These are phyloP conservation scores for Solanum hybrid DNA, from an alignment of 305 asterid genomes.

Conservation along the genomic window DNA sequence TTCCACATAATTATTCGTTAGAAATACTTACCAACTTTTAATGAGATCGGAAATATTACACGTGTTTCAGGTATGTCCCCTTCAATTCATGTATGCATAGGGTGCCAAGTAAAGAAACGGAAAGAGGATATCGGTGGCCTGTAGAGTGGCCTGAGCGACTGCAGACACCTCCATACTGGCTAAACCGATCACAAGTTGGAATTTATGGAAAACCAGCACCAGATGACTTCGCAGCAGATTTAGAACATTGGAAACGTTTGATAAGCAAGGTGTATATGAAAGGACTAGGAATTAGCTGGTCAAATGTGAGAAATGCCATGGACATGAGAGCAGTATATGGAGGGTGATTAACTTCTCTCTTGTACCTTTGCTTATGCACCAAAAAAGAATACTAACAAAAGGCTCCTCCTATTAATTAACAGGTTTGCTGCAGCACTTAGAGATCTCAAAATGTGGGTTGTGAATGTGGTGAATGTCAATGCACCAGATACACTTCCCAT, in stretches of 20 bases:
- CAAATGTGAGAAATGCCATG: slow-evolving; percentile 72
- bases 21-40: neutral
- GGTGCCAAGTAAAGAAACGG: slow-evolving; percentile 40
- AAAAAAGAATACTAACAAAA: neutral
- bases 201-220: slow-evolving; percentile 81
- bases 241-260: slow-evolving; percentile 59
- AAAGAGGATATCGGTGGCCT: slow-evolving; percentile 81
- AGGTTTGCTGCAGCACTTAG: slow-evolving; percentile 90
- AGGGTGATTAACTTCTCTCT: slow-evolving; percentile 44
- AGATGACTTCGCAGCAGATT: slow-evolving; percentile 67
- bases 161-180: slow-evolving; percentile 68
- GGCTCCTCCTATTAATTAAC: slow-evolving; percentile 16
- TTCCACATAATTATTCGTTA: neutral
- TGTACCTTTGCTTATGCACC: neutral
- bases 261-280: slow-evolving; percentile 49
- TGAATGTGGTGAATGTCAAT: slow-evolving; percentile 78
- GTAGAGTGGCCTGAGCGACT: slow-evolving; percentile 79
- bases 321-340: slow-evolving; percentile 96
- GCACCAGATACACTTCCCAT: slow-evolving; percentile 89
- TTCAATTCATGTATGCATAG: slow-evolving; percentile 78
- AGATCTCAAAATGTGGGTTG: slow-evolving; percentile 78
- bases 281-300: slow-evolving; percentile 73
- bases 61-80: slow-evolving; percentile 63
- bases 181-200: slow-evolving; percentile 58
- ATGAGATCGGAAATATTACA: neutral